Evolutionary conservation across 2,329 filamentous ascomycete species (phyloP), one percentile per base, ranked within the genome.

Genomic region (Penicillium palitans): DNA sequence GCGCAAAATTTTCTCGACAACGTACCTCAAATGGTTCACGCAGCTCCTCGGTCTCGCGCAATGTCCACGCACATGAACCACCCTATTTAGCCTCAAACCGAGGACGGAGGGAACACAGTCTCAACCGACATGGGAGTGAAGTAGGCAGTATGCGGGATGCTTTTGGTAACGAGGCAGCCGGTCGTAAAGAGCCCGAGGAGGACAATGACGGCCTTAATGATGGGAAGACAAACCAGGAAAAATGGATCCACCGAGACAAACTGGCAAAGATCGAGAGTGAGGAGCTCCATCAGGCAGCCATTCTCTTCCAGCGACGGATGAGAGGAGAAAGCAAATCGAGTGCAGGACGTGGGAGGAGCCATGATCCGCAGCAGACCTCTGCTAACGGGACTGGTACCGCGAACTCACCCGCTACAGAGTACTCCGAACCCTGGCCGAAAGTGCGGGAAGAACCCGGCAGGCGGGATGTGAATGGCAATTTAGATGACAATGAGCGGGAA

Each of bases 211-310:
- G 64, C 25, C 60, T 48, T n/a, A 52, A 56, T 35, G 49, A 63
- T n/a, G 55, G 37, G 12, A 62, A 68, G 13, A 56, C 69, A 35
- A 72, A 76, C n/a, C 63, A 72, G 21, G 75, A 76, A 57, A 76
- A 78, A 40, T 81, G 79, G 79, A 81, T 81, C 53, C 79, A 81
- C 60, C 73, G 79, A 10, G 79, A 81, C 63, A 81, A 81, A 64
- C 64, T 81, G 57, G 79, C 79, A 24, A 75, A 74, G 54, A 81
- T 81, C 35, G 79, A 81, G 64, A 81, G 78, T 56, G 77, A 81
- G 67, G 79, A 81, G 63, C 65, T 81, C 49, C 79, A 81, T 53
- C 78, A 79, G 62, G 77, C 78, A 10, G 77, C 78, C 21, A 76
- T 79, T 48, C 70, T 76, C 37, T 78, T 71, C 64, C 77, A 72